Percentiles rank a stretch among this genome's conserved stretches.
Conservation (phyloP, 1,284 basidiomycete species). For the Moesziomyces parantarcticus region DNA sequence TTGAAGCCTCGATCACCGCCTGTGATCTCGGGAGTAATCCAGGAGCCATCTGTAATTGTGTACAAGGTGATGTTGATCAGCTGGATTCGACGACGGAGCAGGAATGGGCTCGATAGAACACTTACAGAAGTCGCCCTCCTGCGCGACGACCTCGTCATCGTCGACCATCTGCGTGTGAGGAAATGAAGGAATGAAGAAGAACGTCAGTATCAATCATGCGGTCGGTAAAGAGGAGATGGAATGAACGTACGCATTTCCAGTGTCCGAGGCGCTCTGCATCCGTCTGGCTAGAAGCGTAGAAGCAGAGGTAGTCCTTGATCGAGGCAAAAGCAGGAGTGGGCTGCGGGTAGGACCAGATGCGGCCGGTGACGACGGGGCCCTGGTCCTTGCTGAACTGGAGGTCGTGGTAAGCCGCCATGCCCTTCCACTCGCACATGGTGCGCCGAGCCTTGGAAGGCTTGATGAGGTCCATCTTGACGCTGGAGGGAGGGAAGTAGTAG, state of each 20-base stretch:
- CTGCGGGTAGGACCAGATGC: slow-evolving; percentile 63
- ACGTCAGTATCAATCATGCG: not conserved
- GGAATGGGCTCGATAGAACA: not conserved
- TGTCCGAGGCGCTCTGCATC: slow-evolving; percentile 48
- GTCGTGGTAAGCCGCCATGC: slow-evolving; percentile 60
- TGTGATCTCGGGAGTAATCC: slow-evolving; percentile 65
- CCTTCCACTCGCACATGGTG: slow-evolving; percentile 67
- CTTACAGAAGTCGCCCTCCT: slow-evolving; percentile 65
- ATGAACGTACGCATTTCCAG: slow-evolving; percentile 55
- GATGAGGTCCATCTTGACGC: slow-evolving; percentile 49
- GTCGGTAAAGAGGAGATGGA: not conserved
- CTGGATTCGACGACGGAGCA: too few relatives aligned
- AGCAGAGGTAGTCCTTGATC: slow-evolving; percentile 64
- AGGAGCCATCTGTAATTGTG: slow-evolving; percentile 50
- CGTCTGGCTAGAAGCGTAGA: slow-evolving; percentile 59
- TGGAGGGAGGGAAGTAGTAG: slow-evolving; percentile 59
- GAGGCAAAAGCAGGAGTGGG: slow-evolving; percentile 50
- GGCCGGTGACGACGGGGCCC: slow-evolving; percentile 38
- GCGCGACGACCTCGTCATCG: slow-evolving; percentile 58
- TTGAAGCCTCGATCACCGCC: slow-evolving; percentile 64
- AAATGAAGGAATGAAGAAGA: too few relatives aligned
- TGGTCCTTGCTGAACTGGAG: slow-evolving; percentile 46
- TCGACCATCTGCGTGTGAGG: slow-evolving; percentile 46
- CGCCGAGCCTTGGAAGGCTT: slow-evolving; percentile 50
- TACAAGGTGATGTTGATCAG: too few relatives aligned